Conservation (phyloP, 1,284 basidiomycete genomes). For the Ustilago curta region DNA sequence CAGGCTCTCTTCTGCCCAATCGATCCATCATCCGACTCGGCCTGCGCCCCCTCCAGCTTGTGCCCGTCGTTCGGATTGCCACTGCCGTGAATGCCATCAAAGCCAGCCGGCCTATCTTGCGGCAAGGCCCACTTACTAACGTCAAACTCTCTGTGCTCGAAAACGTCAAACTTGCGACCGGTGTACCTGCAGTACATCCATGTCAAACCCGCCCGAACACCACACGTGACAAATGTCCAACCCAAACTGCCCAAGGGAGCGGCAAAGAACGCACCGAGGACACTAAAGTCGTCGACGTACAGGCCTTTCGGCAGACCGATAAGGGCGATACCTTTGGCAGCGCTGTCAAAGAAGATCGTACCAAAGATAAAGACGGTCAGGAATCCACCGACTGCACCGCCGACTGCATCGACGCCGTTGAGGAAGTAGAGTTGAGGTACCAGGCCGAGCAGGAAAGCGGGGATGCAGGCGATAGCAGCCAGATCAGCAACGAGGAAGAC, state of each 20-base stretch:
- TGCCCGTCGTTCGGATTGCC: constrained; percentile 60
- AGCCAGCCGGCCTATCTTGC: constrained; percentile 57
- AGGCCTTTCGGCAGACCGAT: constrained; percentile 65
- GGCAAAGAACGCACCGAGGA: constrained; percentile 68
- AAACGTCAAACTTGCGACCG: constrained; percentile 47
- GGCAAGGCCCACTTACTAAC: constrained; percentile 53
- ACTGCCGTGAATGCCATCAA: constrained; percentile 46
- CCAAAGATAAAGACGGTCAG: constrained; percentile 69
- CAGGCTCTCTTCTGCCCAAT: neutral
- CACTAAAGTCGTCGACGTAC: constrained; percentile 65
- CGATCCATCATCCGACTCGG: constrained; percentile 10
- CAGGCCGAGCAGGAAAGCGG: constrained; percentile 64
- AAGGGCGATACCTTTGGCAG: constrained; percentile 55
- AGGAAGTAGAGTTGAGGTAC: constrained; percentile 62
- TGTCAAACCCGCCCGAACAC: constrained; percentile 34
- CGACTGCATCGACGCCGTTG: constrained; percentile 66
- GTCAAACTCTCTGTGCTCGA: constrained; percentile 54
- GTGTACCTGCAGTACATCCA: constrained; percentile 48
- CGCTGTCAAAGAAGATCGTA: constrained; percentile 63
- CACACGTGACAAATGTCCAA: constrained; percentile 61
- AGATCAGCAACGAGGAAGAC: constrained; percentile 69
- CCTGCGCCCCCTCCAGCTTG: constrained; percentile 33
- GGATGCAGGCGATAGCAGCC: constrained; percentile 65
- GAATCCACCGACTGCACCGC: constrained; percentile 68
- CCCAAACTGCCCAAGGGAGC: constrained; percentile 65